Conservation (phyloP, 768 basidiomycete species). For the Russula virescens region DNA sequence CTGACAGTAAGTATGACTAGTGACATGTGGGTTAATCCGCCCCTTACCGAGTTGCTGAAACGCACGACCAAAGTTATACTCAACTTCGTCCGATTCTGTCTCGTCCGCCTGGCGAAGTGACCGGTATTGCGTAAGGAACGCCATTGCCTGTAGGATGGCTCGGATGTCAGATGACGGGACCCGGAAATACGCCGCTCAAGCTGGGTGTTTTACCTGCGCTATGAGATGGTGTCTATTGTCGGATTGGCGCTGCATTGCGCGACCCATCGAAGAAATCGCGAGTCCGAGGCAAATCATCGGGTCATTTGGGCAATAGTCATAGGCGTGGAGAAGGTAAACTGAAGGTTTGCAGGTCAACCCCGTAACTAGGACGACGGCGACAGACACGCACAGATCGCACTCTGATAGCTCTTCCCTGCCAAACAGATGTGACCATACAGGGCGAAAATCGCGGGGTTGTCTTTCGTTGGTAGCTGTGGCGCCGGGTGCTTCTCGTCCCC, state of each 20-base stretch:
- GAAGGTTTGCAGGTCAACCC: conserved; percentile 1
- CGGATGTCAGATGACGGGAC: neutral
- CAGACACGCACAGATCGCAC: conserved; percentile 73
- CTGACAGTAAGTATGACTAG: neutral
- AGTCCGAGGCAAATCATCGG: conserved; percentile 81
- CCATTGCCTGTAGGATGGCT: conserved; percentile 53
- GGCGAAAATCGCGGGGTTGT: conserved; percentile 63
- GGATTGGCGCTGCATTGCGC: conserved; percentile 89
- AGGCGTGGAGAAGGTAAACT: conserved; percentile 90
- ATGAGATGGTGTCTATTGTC: conserved; percentile 92
- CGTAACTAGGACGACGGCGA: neutral
- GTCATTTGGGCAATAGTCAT: conserved; percentile 77
- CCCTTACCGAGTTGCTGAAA: conserved; percentile 87
- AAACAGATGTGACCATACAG: conserved; percentile 82
- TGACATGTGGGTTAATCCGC: neutral
- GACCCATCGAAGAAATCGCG: conserved; percentile 79
- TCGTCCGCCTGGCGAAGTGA: conserved; percentile 44
- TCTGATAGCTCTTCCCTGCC: conserved; percentile 83
- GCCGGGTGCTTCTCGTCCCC: conserved; percentile 28
- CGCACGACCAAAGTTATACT: conserved; percentile 87
- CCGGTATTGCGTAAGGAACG: conserved; percentile 79
- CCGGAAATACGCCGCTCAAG: neutral
- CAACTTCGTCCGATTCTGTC: conserved; percentile 62
- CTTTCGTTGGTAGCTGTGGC: conserved; percentile 54
- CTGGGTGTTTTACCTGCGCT: conserved; percentile 46